Evolutionary conservation across 2,329 filamentous ascomycete genomes (phyloP).

Genomic region (Chlorencoelia australis): DNA sequence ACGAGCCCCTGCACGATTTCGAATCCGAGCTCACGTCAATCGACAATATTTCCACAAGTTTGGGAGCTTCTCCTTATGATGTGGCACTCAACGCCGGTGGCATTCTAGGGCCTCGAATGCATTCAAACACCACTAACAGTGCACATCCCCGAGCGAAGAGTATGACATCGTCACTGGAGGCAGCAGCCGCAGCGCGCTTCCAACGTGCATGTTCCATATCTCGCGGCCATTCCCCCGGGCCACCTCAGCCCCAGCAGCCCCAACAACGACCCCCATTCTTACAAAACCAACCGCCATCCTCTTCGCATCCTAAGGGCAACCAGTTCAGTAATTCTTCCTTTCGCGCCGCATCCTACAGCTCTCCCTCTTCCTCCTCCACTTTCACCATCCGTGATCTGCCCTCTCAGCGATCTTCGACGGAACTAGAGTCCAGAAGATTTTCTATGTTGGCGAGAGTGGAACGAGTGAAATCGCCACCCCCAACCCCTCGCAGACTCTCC

Average conservation of each 20-base stretch:
- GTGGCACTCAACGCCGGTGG: constrained; percentile 7
- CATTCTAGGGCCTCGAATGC: neutral
- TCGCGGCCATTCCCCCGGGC: constrained; percentile 2
- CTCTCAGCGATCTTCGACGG: constrained; percentile 3
- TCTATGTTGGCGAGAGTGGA: constrained; percentile 4
- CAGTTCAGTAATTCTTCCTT: constrained; percentile 1
- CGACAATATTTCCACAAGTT: constrained; percentile 13
- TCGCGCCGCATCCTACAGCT: constrained; percentile 1
- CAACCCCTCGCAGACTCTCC: no score
- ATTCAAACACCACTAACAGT: constrained; percentile 1
- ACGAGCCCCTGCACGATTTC: constrained; percentile 12
- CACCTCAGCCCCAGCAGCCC: neutral
- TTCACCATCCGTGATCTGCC: constrained; percentile 8
- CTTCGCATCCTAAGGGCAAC: neutral
- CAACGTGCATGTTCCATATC: constrained; percentile 5
- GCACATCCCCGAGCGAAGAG: constrained; percentile 11
- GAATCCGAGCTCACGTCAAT: constrained; percentile 19
- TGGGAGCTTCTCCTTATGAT: constrained; percentile 21
- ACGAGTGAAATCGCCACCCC: constrained; percentile 1
- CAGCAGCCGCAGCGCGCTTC: constrained; percentile 13
- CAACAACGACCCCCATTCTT: neutral
- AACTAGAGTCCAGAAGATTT: constrained; percentile 4
- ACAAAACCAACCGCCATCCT: constrained; percentile 3
- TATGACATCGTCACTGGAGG: constrained; percentile 18
- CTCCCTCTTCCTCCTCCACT: constrained; percentile 2